Evolutionary conservation across 257 asterid species (phyloP).

Genomic region (Solanum bulbocastanum): DNA sequence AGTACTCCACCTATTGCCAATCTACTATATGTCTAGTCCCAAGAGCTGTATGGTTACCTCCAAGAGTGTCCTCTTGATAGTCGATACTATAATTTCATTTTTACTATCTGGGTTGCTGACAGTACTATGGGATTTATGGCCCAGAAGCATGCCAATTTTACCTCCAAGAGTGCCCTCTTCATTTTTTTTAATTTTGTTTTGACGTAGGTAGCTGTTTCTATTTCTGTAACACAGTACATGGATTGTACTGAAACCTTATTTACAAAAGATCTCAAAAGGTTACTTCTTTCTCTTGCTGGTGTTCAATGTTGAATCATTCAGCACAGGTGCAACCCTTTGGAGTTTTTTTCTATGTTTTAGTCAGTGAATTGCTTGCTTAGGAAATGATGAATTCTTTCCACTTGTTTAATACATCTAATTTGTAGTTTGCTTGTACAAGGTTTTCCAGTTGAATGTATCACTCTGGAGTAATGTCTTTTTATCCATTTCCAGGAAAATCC

Average conservation of each 20-base stretch:
- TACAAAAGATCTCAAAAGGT: neutral
- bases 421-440: neutral
- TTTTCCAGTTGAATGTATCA: neutral
- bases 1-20: neutral
- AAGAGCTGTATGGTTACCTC: neutral
- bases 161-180: neutral
- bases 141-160: neutral
- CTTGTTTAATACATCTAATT: neutral
- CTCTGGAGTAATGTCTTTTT: neutral
- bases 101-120: neutral
- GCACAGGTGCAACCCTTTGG: neutral
- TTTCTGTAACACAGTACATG: neutral
- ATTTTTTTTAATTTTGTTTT: neutral
- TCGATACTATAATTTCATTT: neutral
- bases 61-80: neutral
- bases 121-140: neutral
- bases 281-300: neutral
- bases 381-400: neutral
- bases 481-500: conserved; percentile 68
- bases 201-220: neutral
- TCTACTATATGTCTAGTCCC: neutral
- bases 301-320: neutral
- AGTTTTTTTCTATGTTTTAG: neutral
- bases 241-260: neutral
- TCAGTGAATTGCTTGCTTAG: neutral